phyloP scores from a whole-genome alignment of 352 stramenopile genomes.

The Globisporangium emineosum region DNA sequence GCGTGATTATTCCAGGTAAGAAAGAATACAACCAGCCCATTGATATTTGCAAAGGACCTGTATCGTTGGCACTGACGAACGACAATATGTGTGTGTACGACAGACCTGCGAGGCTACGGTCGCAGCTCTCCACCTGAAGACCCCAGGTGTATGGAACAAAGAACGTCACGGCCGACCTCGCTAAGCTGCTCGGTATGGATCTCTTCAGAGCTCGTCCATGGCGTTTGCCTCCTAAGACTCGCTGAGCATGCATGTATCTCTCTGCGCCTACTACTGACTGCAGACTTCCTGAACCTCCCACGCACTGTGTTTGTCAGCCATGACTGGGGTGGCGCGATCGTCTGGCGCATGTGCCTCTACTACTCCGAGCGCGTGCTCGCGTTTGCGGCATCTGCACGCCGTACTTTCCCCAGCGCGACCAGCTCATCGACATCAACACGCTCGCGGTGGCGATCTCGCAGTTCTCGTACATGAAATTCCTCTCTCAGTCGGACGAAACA shows the following conservation, averaged over 20 bases:
- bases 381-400: conserved; percentile 56
- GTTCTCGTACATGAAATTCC: conserved; percentile 40
- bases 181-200: conserved; percentile 29
- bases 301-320: conserved; percentile 47
- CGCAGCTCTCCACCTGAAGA: conserved; percentile 37
- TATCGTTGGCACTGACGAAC: not conserved
- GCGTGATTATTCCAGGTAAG: conserved; percentile 36
- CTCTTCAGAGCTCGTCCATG: not conserved
- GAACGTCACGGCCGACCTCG: conserved; percentile 40
- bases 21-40: not conserved
- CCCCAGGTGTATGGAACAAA: conserved; percentile 41
- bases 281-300: conserved; percentile 44
- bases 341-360: conserved; percentile 55
- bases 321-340: conserved; percentile 48
- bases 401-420: conserved; percentile 33
- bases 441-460: conserved; percentile 25
- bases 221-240: not conserved
- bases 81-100: not conserved
- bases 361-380: conserved; percentile 47
- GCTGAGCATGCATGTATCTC: not conserved
- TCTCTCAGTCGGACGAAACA: conserved; percentile 28
- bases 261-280: not conserved
- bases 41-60: not conserved
- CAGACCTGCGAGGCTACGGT: conserved; percentile 48
- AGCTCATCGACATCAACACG: conserved; percentile 31